A percentile compares a stretch with the other conserved stretches of the same genome.
phyloP scores from a whole-genome alignment of 768 basidiomycete genomes.

The Amanita exitialis region DNA sequence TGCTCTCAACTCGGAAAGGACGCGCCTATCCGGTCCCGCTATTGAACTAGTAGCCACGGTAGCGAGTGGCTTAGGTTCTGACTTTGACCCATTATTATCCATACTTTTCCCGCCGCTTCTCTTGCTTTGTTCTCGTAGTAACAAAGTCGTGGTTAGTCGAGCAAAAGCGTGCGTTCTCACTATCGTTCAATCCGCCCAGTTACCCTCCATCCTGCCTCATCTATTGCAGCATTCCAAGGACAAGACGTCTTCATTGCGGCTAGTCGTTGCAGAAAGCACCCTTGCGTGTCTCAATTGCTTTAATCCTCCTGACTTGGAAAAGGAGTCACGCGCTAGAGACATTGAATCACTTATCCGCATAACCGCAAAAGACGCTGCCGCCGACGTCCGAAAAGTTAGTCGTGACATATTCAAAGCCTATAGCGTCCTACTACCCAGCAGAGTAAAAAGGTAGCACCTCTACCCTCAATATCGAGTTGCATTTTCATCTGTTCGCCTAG shows the following conservation, averaged over 20 bases:
- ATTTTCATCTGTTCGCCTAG: conserved; percentile 24
- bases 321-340: conserved; percentile 49
- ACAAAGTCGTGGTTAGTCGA: conserved; percentile 67
- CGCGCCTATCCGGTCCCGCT: conserved; percentile 57
- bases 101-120: conserved; percentile 62
- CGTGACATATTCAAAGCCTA: conserved; percentile 72
- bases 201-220: conserved; percentile 51
- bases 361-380: conserved; percentile 63
- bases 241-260: conserved; percentile 55
- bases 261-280: conserved; percentile 56
- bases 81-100: conserved; percentile 61
- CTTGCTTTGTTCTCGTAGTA: conserved; percentile 58
- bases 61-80: conserved; percentile 42
- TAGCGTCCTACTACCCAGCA: conserved; percentile 53
- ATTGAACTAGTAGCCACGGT: conserved; percentile 50
- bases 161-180: conserved; percentile 48
- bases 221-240: conserved; percentile 53
- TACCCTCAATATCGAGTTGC: background rate
- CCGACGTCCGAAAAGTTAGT: conserved; percentile 62
- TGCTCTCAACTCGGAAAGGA: conserved; percentile 66
- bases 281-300: conserved; percentile 61
- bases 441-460: conserved; percentile 49
- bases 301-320: conserved; percentile 74
- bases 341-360: conserved; percentile 62
- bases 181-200: conserved; percentile 60